phyloP scores from a whole-genome alignment of 257 asterid genomes.

The Thymus mandschuricus region DNA sequence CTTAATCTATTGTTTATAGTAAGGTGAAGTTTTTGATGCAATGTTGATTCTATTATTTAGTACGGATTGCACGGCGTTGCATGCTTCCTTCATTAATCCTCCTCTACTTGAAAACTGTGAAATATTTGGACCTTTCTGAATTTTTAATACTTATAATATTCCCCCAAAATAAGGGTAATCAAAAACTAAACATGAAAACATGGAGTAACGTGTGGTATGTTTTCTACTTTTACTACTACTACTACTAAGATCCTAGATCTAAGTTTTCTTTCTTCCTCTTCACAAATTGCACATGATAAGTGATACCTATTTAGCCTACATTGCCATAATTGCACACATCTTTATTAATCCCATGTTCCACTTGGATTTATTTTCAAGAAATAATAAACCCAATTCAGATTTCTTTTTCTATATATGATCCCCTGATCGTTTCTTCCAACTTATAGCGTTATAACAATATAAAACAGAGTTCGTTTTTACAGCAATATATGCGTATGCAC shows the following conservation, averaged over 20 bases:
- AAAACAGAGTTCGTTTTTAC: too few species aligned
- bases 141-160: neutral
- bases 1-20: neutral
- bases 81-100: neutral
- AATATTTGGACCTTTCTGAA: constrained; percentile 23
- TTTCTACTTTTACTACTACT: constrained; percentile 29
- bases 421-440: neutral
- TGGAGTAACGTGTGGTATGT: constrained; percentile 44
- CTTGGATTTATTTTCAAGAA: constrained; percentile 22
- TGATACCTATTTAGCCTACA: constrained; percentile 37
- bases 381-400: neutral
- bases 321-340: constrained; percentile 36
- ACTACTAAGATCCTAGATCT: constrained; percentile 36
- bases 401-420: neutral
- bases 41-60: constrained; percentile 43
- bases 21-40: constrained; percentile 23
- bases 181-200: constrained; percentile 38
- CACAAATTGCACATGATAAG: constrained; percentile 43
- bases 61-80: constrained; percentile 50
- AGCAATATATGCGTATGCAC: neutral
- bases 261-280: constrained; percentile 16
- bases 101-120: constrained; percentile 33
- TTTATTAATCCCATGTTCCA: constrained; percentile 34
- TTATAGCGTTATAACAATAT: neutral
- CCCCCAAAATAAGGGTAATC: neutral